Evolutionary conservation across 768 basidiomycete genomes (phyloP).

Genomic region (Rhizopogon rudus): DNA sequence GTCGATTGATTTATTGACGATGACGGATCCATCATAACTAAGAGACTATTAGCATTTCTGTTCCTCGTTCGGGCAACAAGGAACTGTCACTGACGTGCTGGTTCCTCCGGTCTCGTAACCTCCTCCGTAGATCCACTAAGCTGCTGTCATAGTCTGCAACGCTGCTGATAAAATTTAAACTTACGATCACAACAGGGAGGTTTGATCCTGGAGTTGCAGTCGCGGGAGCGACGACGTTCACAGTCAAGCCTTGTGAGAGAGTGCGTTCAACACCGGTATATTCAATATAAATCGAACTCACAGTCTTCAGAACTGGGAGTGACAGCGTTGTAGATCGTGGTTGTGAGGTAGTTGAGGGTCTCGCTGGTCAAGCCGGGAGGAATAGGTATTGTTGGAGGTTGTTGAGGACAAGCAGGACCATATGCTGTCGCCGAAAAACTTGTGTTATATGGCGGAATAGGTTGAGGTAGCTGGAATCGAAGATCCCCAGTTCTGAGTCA

Average conservation of each 20-base stretch:
- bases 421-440: conserved; percentile 28
- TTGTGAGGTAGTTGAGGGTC: conserved; percentile 16
- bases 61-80: background rate
- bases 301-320: conserved; percentile 42
- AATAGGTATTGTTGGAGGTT: conserved; percentile 8
- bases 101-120: conserved; percentile 30
- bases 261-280: background rate
- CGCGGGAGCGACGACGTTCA: conserved; percentile 48
- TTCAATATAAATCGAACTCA: conserved; percentile 18
- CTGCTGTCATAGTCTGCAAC: background rate
- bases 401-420: conserved; percentile 37
- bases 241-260: conserved; percentile 34
- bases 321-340: conserved; percentile 22
- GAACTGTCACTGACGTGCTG: background rate
- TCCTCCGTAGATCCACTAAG: conserved; percentile 31
- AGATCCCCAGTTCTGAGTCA: conserved; percentile 24
- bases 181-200: conserved; percentile 50
- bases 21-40: conserved; percentile 11
- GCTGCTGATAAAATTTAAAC: conserved; percentile 11
- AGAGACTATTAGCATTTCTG: background rate
- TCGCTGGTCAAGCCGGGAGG: conserved; percentile 13
- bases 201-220: conserved; percentile 34
- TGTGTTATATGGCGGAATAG: conserved; percentile 25
- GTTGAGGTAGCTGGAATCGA: conserved; percentile 31
- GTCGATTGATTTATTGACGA: conserved; percentile 29